phyloP scores from a whole-genome alignment of 345 rosid genomes.

The Anastatica hierochuntica region DNA sequence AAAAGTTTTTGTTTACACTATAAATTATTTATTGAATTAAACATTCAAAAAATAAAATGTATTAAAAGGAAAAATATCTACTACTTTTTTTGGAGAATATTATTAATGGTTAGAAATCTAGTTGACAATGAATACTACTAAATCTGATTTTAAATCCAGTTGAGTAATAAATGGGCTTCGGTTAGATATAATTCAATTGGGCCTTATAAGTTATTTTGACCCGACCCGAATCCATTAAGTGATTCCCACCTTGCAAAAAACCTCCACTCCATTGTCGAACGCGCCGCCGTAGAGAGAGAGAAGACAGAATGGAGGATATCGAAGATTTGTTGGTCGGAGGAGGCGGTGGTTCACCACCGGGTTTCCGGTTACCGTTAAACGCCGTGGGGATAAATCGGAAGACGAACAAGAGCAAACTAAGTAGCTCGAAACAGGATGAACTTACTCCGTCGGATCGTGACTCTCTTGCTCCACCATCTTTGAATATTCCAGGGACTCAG shows the following conservation, averaged over 20 bases:
- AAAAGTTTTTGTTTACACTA: background rate
- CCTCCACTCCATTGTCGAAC: conserved; percentile 8
- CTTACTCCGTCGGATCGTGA: conserved; percentile 22
- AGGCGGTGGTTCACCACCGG: conserved; percentile 51
- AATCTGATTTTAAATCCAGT: background rate
- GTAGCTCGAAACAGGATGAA: conserved; percentile 9
- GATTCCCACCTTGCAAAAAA: background rate
- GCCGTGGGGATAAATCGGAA: conserved; percentile 45
- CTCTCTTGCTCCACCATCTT: conserved; percentile 25
- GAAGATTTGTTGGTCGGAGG: conserved; percentile 62
- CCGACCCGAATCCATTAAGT: conserved; percentile 1
- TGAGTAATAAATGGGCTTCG: background rate
- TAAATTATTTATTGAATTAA: no score
- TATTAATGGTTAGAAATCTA: background rate
- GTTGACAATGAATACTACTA: no score
- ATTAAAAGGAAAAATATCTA: background rate
- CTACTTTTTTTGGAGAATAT: background rate
- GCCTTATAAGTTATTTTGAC: background rate
- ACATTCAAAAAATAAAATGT: no score
- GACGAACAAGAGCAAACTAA: conserved; percentile 35
- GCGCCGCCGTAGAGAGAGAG: conserved; percentile 11
- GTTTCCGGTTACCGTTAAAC: conserved; percentile 60
- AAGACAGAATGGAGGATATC: conserved; percentile 62
- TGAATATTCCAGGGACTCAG: conserved; percentile 77
- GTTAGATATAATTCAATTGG: no score